A percentile compares a stretch with the other conserved stretches of the same genome.
Conservation (phyloP, 805 yeast genomes). For the Wickerhamomyces queroliae region DNA sequence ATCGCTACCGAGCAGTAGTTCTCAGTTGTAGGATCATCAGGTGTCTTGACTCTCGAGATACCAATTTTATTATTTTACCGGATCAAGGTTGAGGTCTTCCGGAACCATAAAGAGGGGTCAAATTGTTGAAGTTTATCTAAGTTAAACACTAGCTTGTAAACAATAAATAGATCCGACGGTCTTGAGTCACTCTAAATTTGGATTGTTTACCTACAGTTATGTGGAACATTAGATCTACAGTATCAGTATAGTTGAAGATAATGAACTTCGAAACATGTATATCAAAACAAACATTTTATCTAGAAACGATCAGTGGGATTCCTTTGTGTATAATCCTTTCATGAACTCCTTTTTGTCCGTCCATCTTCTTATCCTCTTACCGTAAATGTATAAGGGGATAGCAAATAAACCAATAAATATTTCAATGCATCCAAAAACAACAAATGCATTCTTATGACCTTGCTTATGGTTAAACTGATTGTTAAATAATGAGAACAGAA, state of each 20-base stretch:
- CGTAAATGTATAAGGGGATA: conserved; percentile 48
- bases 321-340: conserved; percentile 25
- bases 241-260: not conserved
- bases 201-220: too few relatives aligned
- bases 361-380: conserved; percentile 45
- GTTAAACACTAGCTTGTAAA: too few relatives aligned
- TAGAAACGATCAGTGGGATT: not conserved
- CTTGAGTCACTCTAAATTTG: too few relatives aligned
- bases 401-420: conserved; percentile 41
- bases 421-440: conserved; percentile 48
- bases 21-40: too few relatives aligned
- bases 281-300: not conserved
- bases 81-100: too few relatives aligned
- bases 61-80: too few relatives aligned
- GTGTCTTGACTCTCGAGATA: too few relatives aligned
- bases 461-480: conserved; percentile 34
- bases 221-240: too few relatives aligned
- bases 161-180: too few relatives aligned
- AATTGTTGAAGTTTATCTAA: too few relatives aligned
- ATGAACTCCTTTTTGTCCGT: conserved; percentile 42
- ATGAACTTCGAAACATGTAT: not conserved
- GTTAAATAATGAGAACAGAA: conserved; percentile 51
- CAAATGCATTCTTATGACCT: conserved; percentile 41
- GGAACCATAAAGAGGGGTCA: too few relatives aligned
- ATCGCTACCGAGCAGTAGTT: too few relatives aligned